A percentile compares a stretch with the other conserved stretches of the same genome.
phyloP scores from a whole-genome alignment of 352 stramenopile species.

The Phytopythium ostracodes region DNA sequence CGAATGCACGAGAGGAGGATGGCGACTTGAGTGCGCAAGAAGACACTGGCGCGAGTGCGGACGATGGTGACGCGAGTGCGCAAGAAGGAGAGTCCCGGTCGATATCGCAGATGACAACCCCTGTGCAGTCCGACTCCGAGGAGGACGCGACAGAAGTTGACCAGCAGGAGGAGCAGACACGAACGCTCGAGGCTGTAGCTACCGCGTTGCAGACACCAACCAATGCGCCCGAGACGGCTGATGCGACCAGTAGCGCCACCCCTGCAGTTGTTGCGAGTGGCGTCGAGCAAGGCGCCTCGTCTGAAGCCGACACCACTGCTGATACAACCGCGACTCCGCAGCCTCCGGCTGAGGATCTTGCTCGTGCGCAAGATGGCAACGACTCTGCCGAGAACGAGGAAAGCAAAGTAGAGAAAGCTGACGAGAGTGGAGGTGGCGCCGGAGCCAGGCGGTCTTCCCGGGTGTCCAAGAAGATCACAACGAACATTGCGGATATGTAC shows the following conservation, averaged over 20 bases:
- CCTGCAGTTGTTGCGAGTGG: background rate
- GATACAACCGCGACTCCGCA: background rate
- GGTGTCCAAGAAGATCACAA: constrained; percentile 72
- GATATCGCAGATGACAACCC: constrained; percentile 67
- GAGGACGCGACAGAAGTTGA: constrained; percentile 24
- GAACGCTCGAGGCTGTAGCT: constrained; percentile 24
- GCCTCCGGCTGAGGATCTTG: background rate
- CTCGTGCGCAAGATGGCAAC: background rate
- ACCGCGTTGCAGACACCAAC: constrained; percentile 16
- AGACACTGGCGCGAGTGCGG: background rate
- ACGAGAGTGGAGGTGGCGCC: constrained; percentile 9
- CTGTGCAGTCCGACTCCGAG: constrained; percentile 61
- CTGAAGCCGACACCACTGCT: background rate
- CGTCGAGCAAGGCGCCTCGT: background rate
- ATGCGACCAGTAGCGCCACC: background rate
- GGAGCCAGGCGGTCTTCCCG: constrained; percentile 46
- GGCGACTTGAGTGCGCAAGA: background rate
- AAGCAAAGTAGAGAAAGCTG: constrained; percentile 5
- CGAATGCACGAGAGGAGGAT: constrained; percentile 2
- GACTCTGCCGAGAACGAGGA: constrained; percentile 2
- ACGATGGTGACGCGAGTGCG: background rate
- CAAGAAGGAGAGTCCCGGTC: constrained; percentile 32
- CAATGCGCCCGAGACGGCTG: constrained; percentile 1
- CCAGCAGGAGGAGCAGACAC: constrained; percentile 24
- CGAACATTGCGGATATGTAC: constrained; percentile 77